Evolutionary conservation across 2,329 filamentous ascomycete species (phyloP).

Genomic region (Pyrenophora tritici-repentis): DNA sequence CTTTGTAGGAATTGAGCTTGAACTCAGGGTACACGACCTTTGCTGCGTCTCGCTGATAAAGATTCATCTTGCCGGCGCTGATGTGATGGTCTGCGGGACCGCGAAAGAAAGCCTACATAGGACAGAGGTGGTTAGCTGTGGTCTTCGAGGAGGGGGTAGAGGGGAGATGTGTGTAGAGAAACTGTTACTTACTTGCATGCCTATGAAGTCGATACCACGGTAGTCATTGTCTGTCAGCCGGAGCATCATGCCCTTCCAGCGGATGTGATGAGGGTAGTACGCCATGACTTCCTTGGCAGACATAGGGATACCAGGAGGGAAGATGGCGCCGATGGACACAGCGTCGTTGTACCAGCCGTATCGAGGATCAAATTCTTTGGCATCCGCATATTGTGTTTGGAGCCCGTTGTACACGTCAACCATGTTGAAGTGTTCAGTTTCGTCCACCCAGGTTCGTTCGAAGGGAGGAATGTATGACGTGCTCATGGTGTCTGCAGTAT

Average conservation of each 20-base stretch:
- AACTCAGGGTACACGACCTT: slow-evolving; percentile 8
- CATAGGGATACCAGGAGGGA: slow-evolving; percentile 33
- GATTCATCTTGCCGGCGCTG: slow-evolving; percentile 11
- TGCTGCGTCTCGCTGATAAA: slow-evolving; percentile 20
- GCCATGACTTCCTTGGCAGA: slow-evolving; percentile 33
- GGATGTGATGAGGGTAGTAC: slow-evolving; percentile 38
- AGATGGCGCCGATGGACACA: slow-evolving; percentile 24
- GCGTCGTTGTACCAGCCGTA: slow-evolving; percentile 30
- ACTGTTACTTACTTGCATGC: slow-evolving; percentile 21
- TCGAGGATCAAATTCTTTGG: background rate
- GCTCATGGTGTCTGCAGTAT: background rate
- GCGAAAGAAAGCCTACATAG: slow-evolving; percentile 25
- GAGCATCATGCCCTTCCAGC: slow-evolving; percentile 28
- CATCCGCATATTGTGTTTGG: background rate
- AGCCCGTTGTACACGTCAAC: slow-evolving; percentile 1
- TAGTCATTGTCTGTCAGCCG: slow-evolving; percentile 31
- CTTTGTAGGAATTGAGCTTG: slow-evolving; percentile 15
- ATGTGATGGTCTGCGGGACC: slow-evolving; percentile 8
- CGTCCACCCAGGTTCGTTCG: slow-evolving; percentile 25
- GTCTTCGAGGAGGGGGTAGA: background rate
- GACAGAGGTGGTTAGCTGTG: too few species aligned
- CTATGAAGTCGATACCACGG: slow-evolving; percentile 24
- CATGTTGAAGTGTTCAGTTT: slow-evolving; percentile 26
- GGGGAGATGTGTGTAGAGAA: background rate
- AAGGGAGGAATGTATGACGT: slow-evolving; percentile 8